phyloP scores from a whole-genome alignment of 1,284 basidiomycete species.

The Stygiomarasmius scandens region DNA sequence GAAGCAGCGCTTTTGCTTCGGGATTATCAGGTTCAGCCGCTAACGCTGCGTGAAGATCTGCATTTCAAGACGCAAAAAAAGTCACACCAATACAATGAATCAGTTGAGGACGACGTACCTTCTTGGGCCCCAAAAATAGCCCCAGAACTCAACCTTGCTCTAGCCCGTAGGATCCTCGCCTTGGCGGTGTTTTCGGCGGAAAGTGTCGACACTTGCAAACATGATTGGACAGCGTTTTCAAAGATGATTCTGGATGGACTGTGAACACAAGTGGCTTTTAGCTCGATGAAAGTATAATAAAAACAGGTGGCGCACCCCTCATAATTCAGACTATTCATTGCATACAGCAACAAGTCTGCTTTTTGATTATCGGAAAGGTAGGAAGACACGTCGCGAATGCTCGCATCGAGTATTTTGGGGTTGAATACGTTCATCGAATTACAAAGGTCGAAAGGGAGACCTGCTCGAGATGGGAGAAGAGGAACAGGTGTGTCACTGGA shows the following conservation, averaged over 20 bases:
- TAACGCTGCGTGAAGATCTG: constrained; percentile 69
- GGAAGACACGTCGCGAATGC: constrained; percentile 63
- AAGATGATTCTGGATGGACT: constrained; percentile 62
- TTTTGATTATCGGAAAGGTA: constrained; percentile 64
- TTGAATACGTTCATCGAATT: constrained; percentile 67
- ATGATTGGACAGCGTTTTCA: constrained; percentile 75
- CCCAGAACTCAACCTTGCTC: constrained; percentile 60
- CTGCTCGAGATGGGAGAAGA: too few relatives aligned
- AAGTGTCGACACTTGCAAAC: constrained; percentile 58
- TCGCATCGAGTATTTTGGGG: constrained; percentile 70
- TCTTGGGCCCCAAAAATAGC: constrained; percentile 64
- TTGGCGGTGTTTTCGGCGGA: constrained; percentile 56
- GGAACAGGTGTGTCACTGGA: too few relatives aligned
- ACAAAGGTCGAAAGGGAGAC: too few relatives aligned
- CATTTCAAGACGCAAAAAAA: constrained; percentile 15
- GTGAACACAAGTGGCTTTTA: constrained; percentile 15
- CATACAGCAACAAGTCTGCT: constrained; percentile 65
- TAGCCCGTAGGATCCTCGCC: constrained; percentile 65
- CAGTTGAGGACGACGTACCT: constrained; percentile 41
- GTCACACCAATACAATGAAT: background rate
- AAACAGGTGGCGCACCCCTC: constrained; percentile 42
- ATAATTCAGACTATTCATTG: constrained; percentile 53
- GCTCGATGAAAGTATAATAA: too few relatives aligned
- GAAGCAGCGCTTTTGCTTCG: constrained; percentile 63
- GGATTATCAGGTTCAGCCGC: constrained; percentile 67